Conservation (phyloP, 2,329 filamentous ascomycete species). For the Scedosporium minutisporum region DNA sequence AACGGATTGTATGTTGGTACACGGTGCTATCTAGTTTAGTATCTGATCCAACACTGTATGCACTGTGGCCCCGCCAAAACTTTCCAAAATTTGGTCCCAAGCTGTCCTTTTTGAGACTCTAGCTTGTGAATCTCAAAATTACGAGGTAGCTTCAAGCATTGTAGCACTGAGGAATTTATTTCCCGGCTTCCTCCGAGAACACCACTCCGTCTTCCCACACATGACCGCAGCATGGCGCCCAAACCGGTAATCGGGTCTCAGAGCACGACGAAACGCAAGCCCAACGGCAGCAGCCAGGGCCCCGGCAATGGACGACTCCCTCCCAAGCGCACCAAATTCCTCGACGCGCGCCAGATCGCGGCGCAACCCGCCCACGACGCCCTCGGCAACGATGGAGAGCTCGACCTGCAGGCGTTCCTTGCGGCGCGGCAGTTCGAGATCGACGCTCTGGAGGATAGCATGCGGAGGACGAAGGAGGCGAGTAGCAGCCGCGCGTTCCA, state of each 20-base stretch:
- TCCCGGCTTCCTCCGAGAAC: background rate
- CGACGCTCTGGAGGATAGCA: slow-evolving; percentile 69
- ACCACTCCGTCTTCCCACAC: background rate
- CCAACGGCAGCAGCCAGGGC: slow-evolving; percentile 2
- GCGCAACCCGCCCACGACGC: slow-evolving; percentile 40
- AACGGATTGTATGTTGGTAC: background rate
- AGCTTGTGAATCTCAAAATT: background rate
- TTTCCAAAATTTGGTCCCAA: background rate
- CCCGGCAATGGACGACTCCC: background rate
- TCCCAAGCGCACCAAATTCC: slow-evolving; percentile 35
- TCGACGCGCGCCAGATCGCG: slow-evolving; percentile 39
- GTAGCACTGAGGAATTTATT: background rate
- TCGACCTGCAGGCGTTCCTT: slow-evolving; percentile 79
- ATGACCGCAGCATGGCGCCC: slow-evolving; percentile 2
- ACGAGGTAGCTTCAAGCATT: background rate
- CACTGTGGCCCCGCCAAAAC: background rate
- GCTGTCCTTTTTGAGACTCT: background rate
- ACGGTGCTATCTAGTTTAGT: background rate
- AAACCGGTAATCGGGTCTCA: slow-evolving; percentile 1
- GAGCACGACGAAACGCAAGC: background rate
- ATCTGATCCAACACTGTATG: background rate
- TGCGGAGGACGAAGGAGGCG: slow-evolving; percentile 59
- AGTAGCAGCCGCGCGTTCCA: slow-evolving; percentile 73
- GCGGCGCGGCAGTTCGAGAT: slow-evolving; percentile 85
- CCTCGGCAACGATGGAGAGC: slow-evolving; percentile 56